These are phyloP conservation scores for Fusarium mundagurra DNA, from an alignment of 2,329 filamentous ascomycete species.

Conservation along the genomic window DNA sequence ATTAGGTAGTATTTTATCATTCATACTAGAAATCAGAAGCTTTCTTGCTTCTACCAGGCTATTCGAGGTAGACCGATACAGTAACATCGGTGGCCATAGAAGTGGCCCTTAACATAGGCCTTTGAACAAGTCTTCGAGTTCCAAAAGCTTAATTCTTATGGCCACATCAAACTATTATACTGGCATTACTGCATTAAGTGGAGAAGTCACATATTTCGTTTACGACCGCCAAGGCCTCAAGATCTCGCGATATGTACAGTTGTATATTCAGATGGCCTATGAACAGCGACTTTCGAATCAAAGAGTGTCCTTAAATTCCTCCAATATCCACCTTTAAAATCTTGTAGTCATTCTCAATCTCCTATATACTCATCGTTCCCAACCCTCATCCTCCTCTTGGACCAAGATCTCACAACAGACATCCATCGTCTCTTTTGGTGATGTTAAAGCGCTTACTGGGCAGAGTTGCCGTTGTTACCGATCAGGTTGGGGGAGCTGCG, in stretches of 20 bases:
- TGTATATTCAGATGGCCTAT: constrained; percentile 10
- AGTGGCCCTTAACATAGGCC: neutral
- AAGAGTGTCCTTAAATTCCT: neutral
- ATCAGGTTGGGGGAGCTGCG: constrained; percentile 58
- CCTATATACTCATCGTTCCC: neutral
- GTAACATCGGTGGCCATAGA: neutral
- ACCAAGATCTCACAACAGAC: neutral
- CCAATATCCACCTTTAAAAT: neutral
- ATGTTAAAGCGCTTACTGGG: constrained; percentile 35
- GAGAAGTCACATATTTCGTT: neutral
- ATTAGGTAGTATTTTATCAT: neutral
- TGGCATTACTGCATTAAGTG: fast-evolving
- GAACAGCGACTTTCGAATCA: neutral
- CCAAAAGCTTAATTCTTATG: too few relatives aligned
- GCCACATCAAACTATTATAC: neutral
- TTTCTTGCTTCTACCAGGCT: neutral
- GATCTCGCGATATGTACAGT: constrained; percentile 11
- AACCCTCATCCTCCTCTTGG: neutral
- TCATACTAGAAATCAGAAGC: neutral
- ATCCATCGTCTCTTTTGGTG: neutral
- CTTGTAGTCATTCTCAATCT: neutral
- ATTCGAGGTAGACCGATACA: neutral
- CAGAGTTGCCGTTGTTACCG: constrained; percentile 58
- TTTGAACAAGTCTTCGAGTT: neutral
- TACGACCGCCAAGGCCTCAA: neutral